A percentile compares a stretch with the other conserved stretches of the same genome.
These are phyloP conservation scores for Alternaria arborescens DNA, from an alignment of 2,329 filamentous ascomycete species.

Conservation along the genomic window DNA sequence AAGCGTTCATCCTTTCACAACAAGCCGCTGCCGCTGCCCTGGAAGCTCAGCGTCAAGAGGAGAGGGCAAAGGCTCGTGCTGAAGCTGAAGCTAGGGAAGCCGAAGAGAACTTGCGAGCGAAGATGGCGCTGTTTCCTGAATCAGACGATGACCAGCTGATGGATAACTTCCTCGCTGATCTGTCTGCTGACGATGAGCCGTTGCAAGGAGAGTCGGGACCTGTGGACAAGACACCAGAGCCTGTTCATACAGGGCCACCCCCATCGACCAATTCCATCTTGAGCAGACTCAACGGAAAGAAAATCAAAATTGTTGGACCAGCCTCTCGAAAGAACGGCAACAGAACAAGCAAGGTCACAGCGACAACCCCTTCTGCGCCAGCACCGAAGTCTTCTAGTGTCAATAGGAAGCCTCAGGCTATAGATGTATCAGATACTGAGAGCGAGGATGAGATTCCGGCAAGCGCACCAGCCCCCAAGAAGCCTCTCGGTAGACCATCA, in stretches of 20 bases:
- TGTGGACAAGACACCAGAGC: constrained; percentile 8
- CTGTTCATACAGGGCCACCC: constrained; percentile 22
- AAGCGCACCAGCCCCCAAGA: constrained; percentile 33
- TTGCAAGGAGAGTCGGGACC: constrained; percentile 15
- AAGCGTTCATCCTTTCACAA: constrained; percentile 36
- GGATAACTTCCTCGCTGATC: constrained; percentile 39
- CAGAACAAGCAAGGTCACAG: constrained; percentile 19
- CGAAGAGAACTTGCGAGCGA: constrained; percentile 47
- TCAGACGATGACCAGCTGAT: constrained; percentile 39
- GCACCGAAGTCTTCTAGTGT: constrained; percentile 30
- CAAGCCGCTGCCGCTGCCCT: constrained; percentile 36
- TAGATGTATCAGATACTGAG: constrained; percentile 40
- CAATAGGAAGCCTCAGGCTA: constrained; percentile 27
- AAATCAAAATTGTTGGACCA: constrained; percentile 46
- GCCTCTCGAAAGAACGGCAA: constrained; percentile 30
- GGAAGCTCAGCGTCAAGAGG: constrained; percentile 34
- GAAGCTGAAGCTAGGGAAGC: constrained; percentile 38
- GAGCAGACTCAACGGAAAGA: constrained; percentile 43
- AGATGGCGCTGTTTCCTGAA: constrained; percentile 45
- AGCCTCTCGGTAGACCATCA: constrained; percentile 25
- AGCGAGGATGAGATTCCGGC: constrained; percentile 48
- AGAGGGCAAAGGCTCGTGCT: constrained; percentile 30
- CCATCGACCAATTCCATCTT: constrained; percentile 40
- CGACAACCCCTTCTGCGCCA: constrained; percentile 18
- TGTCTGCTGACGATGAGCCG: constrained; percentile 33